These are phyloP conservation scores for Penicilliopsis zonata DNA, from an alignment of 495 filamentous ascomycete genomes.

Conservation along the genomic window DNA sequence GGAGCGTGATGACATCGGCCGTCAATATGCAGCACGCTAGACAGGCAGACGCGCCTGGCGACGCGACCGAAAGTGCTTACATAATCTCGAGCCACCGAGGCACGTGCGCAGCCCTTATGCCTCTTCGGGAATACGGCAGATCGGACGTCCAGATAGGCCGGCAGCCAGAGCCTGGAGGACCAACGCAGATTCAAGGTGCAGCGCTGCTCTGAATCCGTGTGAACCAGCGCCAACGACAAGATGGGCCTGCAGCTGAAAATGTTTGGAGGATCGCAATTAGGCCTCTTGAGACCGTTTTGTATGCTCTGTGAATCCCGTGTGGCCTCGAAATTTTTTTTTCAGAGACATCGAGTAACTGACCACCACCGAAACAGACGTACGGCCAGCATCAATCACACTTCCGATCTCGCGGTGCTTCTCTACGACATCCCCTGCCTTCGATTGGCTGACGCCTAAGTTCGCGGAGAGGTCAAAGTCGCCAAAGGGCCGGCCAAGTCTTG, in stretches of 20 bases:
- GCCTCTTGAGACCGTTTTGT: conserved; percentile 25
- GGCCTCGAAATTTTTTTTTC: conserved; percentile 2
- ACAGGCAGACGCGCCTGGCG: conserved; percentile 17
- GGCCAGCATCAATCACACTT: conserved; percentile 17
- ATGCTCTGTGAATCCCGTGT: conserved; percentile 17
- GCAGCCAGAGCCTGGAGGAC: conserved; percentile 9
- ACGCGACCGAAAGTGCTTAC: conserved; percentile 25
- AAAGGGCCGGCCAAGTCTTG: conserved; percentile 79
- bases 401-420: conserved; percentile 54
- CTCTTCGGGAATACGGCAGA: conserved; percentile 11
- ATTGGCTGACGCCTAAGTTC: conserved; percentile 73
- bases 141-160: conserved; percentile 24
- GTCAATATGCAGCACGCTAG: neutral
- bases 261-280: conserved; percentile 25
- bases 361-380: conserved; percentile 14
- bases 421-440: conserved; percentile 47
- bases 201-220: conserved; percentile 1
- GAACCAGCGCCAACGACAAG: conserved; percentile 5
- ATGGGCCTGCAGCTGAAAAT: conserved; percentile 29
- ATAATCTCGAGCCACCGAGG: conserved; percentile 11
- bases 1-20: neutral
- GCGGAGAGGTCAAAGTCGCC: conserved; percentile 70
- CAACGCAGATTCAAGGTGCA: conserved; percentile 3
- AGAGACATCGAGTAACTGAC: conserved; percentile 9
- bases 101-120: conserved; percentile 15